Percentiles rank a stretch among this genome's conserved stretches.
Evolutionary conservation across 2,329 filamentous ascomycete species (phyloP).

Genomic region (Fusarium illudens): DNA sequence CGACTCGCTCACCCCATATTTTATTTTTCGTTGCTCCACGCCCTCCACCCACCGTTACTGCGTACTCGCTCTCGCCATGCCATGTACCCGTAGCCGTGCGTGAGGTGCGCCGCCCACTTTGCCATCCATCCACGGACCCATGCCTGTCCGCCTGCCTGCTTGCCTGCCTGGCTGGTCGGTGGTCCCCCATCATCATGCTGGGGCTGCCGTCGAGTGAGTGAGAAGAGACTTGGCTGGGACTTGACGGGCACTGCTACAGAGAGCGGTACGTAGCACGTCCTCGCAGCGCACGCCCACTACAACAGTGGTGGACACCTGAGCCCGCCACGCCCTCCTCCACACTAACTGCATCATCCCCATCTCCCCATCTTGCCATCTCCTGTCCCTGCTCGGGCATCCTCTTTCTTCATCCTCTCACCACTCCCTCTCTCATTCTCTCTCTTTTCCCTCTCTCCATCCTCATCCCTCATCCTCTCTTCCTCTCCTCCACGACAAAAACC

Average conservation of each 20-base stretch:
- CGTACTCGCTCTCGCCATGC: background rate
- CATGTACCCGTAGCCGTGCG: constrained; percentile 37
- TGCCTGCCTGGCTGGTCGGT: background rate
- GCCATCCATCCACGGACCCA: constrained; percentile 3
- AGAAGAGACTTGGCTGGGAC: constrained; percentile 16
- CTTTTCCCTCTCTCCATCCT: constrained; percentile 30
- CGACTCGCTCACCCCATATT: constrained; percentile 18
- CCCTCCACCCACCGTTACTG: background rate
- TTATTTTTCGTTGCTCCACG: constrained; percentile 24
- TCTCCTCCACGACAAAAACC: constrained; percentile 45
- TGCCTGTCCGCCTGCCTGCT: background rate
- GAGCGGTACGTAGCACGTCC: background rate
- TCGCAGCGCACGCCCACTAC: constrained; percentile 13
- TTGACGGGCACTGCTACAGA: constrained; percentile 31
- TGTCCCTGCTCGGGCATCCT: constrained; percentile 27
- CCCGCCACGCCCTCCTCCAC: constrained; percentile 41
- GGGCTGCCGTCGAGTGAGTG: background rate
- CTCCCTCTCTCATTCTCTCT: constrained; percentile 36
- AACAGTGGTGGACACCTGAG: constrained; percentile 32
- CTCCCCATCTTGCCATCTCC: constrained; percentile 38
- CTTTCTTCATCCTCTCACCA: constrained; percentile 39
- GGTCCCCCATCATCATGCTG: background rate
- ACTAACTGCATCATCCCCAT: constrained; percentile 40
- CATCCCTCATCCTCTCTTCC: constrained; percentile 33
- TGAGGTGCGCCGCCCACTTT: constrained; percentile 32